These are phyloP conservation scores for Corynespora cassiicola DNA, from an alignment of 2,329 filamentous ascomycete species.

Conservation along the genomic window DNA sequence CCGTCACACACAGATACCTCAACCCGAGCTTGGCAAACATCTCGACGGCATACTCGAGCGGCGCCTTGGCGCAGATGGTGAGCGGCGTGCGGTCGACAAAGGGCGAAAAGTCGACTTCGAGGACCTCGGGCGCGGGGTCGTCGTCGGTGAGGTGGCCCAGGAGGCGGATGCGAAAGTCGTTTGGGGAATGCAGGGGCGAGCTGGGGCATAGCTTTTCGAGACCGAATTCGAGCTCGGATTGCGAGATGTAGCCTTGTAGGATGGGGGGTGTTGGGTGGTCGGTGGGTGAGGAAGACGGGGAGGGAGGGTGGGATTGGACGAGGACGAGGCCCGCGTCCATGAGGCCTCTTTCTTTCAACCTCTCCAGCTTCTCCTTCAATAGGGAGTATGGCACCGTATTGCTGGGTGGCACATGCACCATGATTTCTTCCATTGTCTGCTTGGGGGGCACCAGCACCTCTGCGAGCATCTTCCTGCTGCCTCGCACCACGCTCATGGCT, in stretches of 20 bases:
- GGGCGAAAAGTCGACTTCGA: conserved; percentile 52
- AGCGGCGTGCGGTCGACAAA: conserved; percentile 64
- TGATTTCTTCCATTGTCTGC: conserved; percentile 64
- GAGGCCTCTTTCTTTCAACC: conserved; percentile 57
- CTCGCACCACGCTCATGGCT: conserved; percentile 52
- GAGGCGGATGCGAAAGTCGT: conserved; percentile 45
- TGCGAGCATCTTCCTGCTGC: conserved; percentile 45
- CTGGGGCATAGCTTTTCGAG: conserved; percentile 44
- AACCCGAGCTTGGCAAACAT: conserved; percentile 66
- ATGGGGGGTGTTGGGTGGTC: conserved; percentile 47
- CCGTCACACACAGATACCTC: conserved; percentile 61
- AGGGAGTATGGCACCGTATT: conserved; percentile 52
- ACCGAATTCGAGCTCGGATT: conserved; percentile 61
- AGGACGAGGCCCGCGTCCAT: conserved; percentile 66
- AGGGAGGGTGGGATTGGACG: conserved; percentile 45
- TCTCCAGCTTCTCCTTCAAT: conserved; percentile 54
- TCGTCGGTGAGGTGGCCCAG: conserved; percentile 44
- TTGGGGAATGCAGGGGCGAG: conserved; percentile 19
- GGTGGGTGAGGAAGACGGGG: no score
- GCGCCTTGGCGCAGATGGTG: conserved; percentile 57
- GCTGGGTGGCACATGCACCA: conserved; percentile 52
- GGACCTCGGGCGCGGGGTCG: conserved; percentile 16
- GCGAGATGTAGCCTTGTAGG: conserved; percentile 62
- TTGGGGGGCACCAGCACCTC: conserved; percentile 59
- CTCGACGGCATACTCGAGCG: conserved; percentile 65